phyloP scores from a whole-genome alignment of 805 yeast genomes.

The Candida berthetii region DNA sequence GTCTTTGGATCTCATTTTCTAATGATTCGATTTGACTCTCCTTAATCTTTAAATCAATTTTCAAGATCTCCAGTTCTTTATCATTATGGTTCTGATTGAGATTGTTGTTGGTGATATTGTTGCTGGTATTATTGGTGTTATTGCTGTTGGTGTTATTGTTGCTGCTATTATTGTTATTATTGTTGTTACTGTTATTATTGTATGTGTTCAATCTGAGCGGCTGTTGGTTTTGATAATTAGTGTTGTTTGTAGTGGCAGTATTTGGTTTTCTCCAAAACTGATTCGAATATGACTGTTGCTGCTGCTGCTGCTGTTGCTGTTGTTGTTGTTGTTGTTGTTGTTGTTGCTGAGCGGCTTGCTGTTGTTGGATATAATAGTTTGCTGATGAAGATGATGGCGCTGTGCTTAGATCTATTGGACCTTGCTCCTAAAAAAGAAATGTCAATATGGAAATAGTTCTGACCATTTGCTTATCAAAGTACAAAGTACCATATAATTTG shows the following conservation, averaged over 20 bases:
- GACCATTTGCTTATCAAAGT: neutral
- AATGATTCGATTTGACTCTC: constrained; percentile 42
- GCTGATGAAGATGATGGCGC: constrained; percentile 8
- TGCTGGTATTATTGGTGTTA: neutral
- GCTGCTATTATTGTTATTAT: neutral
- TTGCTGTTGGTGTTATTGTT: neutral
- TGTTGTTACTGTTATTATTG: neutral
- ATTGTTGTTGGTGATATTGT: neutral
- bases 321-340: constrained; percentile 1
- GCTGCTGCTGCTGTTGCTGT: too few species aligned
- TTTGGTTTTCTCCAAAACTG: constrained; percentile 2
- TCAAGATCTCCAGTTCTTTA: constrained; percentile 30
- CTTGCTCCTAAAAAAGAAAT: constrained; percentile 3
- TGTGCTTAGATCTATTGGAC: constrained; percentile 8
- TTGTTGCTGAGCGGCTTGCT: constrained; percentile 1
- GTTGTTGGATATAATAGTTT: neutral
- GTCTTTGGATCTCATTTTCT: constrained; percentile 35
- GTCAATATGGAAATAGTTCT: too few species aligned
- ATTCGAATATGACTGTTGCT: constrained; percentile 1
- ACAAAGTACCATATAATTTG: neutral
- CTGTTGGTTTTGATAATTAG: too few species aligned
- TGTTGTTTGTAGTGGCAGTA: neutral
- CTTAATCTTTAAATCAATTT: constrained; percentile 48
- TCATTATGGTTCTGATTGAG: neutral
- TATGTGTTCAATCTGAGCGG: neutral